These are phyloP conservation scores for Ascocoryne sarcoides DNA, from an alignment of 2,329 filamentous ascomycete genomes.

Conservation along the genomic window DNA sequence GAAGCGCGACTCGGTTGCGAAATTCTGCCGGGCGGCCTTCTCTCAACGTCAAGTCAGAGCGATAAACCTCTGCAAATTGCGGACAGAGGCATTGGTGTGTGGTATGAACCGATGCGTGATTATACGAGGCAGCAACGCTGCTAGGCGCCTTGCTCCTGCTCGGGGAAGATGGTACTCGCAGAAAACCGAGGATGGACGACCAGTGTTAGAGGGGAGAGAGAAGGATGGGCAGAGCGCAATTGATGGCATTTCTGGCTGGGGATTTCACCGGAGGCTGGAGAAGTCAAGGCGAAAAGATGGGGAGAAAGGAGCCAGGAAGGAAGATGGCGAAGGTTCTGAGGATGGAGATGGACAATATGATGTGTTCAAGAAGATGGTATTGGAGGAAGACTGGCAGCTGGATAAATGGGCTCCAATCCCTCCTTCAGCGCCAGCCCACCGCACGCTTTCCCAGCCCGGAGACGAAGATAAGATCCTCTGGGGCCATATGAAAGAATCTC, in stretches of 20 bases:
- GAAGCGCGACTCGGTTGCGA: conserved; percentile 15
- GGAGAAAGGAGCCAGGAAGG: no score
- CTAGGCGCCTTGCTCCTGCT: conserved; percentile 5
- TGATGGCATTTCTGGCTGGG: no score
- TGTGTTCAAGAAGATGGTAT: no score
- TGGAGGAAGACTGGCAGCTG: no score
- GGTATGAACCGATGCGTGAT: conserved; percentile 22
- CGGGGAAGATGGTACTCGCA: not conserved
- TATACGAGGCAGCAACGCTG: conserved; percentile 16
- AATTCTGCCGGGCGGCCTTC: conserved; percentile 1
- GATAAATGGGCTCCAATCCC: no score
- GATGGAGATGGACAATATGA: no score
- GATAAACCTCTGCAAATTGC: conserved; percentile 2
- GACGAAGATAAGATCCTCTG: no score
- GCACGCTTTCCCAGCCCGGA: no score
- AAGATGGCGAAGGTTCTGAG: no score
- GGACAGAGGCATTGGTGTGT: conserved; percentile 11
- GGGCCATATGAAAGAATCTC: no score
- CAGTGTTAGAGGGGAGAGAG: not conserved
- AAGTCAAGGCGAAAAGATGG: not conserved
- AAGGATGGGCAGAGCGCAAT: no score
- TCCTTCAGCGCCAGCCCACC: no score
- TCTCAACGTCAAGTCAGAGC: conserved; percentile 2
- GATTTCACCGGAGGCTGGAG: not conserved
- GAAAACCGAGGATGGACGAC: not conserved